Percentiles rank a stretch among this genome's conserved stretches.
phyloP scores from a whole-genome alignment of 345 rosid species.

The Acer negundo region DNA sequence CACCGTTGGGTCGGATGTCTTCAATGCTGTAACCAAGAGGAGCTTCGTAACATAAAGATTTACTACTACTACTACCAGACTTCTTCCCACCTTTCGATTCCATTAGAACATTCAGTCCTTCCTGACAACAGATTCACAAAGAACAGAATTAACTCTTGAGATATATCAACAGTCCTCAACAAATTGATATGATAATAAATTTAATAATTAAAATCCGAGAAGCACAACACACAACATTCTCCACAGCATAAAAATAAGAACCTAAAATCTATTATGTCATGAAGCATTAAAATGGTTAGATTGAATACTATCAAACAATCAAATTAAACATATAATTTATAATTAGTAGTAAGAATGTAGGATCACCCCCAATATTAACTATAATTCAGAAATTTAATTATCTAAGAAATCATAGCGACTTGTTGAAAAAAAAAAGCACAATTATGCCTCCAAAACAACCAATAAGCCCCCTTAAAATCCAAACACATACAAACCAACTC shows the following conservation, averaged over 20 bases:
- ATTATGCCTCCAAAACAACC: neutral
- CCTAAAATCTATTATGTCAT: too few relatives aligned
- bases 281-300: neutral
- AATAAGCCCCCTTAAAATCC: neutral
- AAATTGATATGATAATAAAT: neutral
- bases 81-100: slow-evolving; percentile 86
- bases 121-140: slow-evolving; percentile 25
- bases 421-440: neutral
- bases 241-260: neutral
- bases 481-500: neutral
- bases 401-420: neutral
- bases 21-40: slow-evolving; percentile 92
- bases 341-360: too few relatives aligned
- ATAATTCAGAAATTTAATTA: too few relatives aligned
- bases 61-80: slow-evolving; percentile 60
- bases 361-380: too few relatives aligned
- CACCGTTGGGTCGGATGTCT: slow-evolving; percentile 90
- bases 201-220: neutral
- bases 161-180: neutral
- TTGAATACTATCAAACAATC: neutral
- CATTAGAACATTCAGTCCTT: slow-evolving; percentile 73
- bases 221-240: neutral
- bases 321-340: too few relatives aligned
- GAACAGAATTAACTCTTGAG: neutral
- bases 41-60: slow-evolving; percentile 72